A percentile compares a stretch with the other conserved stretches of the same genome.
phyloP scores from a whole-genome alignment of 1,139 yeast species.

The Yamadazyma diospyri region DNA sequence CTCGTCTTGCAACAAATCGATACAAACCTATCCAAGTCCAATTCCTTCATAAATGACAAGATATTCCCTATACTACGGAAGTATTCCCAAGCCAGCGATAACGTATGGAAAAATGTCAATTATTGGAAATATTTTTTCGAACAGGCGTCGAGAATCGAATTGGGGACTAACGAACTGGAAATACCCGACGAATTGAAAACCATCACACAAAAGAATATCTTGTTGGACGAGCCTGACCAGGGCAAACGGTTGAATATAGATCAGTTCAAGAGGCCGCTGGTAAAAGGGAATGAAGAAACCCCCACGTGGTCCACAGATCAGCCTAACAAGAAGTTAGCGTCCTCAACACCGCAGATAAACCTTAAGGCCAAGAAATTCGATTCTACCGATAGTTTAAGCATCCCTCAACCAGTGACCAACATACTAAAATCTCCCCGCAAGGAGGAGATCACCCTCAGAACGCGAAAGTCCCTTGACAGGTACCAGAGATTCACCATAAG shows the following conservation, averaged over 20 bases:
- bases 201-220: slow-evolving; percentile 14
- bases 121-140: slow-evolving; percentile 79
- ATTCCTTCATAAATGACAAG: slow-evolving; percentile 57
- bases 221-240: slow-evolving; percentile 19
- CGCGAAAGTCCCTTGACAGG: slow-evolving; percentile 35
- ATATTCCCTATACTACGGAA: slow-evolving; percentile 59
- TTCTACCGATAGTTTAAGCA: slow-evolving; percentile 22
- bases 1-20: slow-evolving; percentile 77
- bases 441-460: slow-evolving; percentile 20
- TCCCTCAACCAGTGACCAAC: slow-evolving; percentile 22
- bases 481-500: slow-evolving; percentile 35
- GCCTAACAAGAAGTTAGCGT: slow-evolving; percentile 8
- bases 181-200: slow-evolving; percentile 15
- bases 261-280: slow-evolving; percentile 21
- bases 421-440: slow-evolving; percentile 13
- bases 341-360: slow-evolving; percentile 38
- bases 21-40: slow-evolving; percentile 61
- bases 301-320: slow-evolving; percentile 38
- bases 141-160: slow-evolving; percentile 67
- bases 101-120: slow-evolving; percentile 58
- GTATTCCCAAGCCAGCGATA: slow-evolving; percentile 52
- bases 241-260: slow-evolving; percentile 2
- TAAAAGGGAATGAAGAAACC: slow-evolving; percentile 25
- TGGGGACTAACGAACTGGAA: slow-evolving; percentile 54
- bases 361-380: slow-evolving; percentile 18